Conservation (phyloP, 345 rosid species). For the Syzygium grande region DNA sequence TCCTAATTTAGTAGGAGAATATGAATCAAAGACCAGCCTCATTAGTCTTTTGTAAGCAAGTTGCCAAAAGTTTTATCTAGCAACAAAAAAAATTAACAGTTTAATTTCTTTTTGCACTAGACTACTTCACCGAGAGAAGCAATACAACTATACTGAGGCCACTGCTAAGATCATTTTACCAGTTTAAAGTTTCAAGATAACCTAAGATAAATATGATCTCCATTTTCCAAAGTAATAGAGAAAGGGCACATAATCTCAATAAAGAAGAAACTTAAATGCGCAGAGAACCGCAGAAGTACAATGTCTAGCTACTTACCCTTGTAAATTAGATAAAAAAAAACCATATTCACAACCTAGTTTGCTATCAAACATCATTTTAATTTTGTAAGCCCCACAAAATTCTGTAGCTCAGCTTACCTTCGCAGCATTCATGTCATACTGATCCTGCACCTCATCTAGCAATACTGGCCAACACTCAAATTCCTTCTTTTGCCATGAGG, state of each 20-base stretch:
- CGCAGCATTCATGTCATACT: conserved; percentile 68
- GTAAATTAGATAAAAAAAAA: background rate
- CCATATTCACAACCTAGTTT: background rate
- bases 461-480: conserved; percentile 74
- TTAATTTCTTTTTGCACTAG: background rate
- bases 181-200: background rate
- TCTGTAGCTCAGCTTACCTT: conserved; percentile 32
- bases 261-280: background rate
- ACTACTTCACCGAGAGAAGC: background rate
- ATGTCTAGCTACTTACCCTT: background rate
- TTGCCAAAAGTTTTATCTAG: background rate
- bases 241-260: background rate
- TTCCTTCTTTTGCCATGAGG: conserved; percentile 88
- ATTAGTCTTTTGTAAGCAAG: background rate
- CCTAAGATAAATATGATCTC: background rate
- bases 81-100: background rate
- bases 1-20: background rate
- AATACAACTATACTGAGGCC: background rate
- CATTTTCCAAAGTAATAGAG: background rate
- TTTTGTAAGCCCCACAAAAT: background rate
- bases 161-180: background rate
- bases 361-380: background rate
- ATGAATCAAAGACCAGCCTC: background rate
- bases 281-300: background rate
- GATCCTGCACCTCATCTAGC: conserved; percentile 81